A percentile compares a stretch with the other conserved stretches of the same genome.
phyloP scores from a whole-genome alignment of 345 rosid species.

The Fremontodendron californicum region DNA sequence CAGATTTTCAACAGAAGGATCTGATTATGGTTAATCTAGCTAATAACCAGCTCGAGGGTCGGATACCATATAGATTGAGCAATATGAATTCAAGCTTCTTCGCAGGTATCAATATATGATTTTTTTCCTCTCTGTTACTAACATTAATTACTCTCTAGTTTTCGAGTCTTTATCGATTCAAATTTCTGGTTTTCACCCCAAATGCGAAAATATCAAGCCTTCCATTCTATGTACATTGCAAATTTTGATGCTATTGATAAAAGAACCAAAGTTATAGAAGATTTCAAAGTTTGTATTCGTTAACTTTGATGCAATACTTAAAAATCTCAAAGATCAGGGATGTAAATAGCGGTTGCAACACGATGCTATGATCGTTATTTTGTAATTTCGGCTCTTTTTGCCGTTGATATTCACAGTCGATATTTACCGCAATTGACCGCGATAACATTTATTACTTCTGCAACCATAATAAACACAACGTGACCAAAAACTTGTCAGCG shows the following conservation, averaged over 20 bases:
- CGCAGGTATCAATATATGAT: neutral
- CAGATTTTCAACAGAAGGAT: slow-evolving; percentile 16
- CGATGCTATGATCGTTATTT: no score
- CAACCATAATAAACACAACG: no score
- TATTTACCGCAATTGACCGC: no score
- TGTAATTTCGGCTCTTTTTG: no score
- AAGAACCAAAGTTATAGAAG: neutral
- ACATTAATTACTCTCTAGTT: neutral
- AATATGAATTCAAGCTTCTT: neutral
- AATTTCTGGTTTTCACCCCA: neutral
- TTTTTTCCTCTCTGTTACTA: neutral
- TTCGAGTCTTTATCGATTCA: neutral
- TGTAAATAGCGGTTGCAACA: no score
- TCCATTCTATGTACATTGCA: neutral
- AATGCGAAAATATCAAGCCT: neutral
- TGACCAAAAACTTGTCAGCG: no score
- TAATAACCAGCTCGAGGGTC: slow-evolving; percentile 7
- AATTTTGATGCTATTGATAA: neutral
- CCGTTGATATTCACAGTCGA: no score
- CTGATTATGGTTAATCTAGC: neutral
- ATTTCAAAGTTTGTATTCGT: neutral
- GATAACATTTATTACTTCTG: no score
- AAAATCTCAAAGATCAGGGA: no score
- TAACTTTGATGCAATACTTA: neutral
- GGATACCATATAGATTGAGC: neutral